These are phyloP conservation scores for Trichoderma sp. DNA, from an alignment of 2,329 filamentous ascomycete genomes.

Conservation along the genomic window DNA sequence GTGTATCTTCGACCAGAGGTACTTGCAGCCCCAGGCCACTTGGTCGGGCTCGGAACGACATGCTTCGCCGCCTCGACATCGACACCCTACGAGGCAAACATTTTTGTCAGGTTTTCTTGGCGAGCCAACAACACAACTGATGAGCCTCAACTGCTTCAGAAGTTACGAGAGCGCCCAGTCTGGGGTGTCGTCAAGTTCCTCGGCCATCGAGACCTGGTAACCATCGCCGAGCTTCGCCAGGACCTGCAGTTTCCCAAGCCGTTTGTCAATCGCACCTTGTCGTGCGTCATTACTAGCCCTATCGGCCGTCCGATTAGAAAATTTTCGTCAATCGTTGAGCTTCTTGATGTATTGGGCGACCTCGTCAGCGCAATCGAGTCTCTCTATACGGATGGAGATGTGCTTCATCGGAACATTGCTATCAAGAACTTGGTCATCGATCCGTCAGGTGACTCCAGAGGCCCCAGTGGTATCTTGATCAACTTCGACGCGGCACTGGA, in stretches of 20 bases:
- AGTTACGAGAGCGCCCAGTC: no score
- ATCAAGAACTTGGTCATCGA: neutral
- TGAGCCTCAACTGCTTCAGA: neutral
- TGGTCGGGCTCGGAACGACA: neutral
- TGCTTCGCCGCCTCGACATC: neutral
- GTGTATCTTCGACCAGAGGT: neutral
- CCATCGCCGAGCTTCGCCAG: neutral
- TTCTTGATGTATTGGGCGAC: neutral
- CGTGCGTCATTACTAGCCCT: neutral
- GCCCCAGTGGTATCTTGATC: neutral
- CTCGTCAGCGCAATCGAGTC: neutral
- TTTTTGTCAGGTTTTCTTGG: neutral
- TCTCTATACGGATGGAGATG: rapidly evolving
- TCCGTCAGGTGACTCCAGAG: no score
- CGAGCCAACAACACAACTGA: neutral
- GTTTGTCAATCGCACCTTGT: neutral
- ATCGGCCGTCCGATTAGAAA: neutral
- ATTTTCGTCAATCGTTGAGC: rapidly evolving
- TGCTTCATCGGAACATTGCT: neutral
- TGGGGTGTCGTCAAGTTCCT: neutral
- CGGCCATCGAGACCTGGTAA: neutral
- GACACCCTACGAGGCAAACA: rapidly evolving
- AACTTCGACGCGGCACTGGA: neutral
- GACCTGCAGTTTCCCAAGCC: neutral
- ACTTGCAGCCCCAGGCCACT: neutral